Conservation (phyloP, 306 rosid species). For the Pueraria montana region DNA sequence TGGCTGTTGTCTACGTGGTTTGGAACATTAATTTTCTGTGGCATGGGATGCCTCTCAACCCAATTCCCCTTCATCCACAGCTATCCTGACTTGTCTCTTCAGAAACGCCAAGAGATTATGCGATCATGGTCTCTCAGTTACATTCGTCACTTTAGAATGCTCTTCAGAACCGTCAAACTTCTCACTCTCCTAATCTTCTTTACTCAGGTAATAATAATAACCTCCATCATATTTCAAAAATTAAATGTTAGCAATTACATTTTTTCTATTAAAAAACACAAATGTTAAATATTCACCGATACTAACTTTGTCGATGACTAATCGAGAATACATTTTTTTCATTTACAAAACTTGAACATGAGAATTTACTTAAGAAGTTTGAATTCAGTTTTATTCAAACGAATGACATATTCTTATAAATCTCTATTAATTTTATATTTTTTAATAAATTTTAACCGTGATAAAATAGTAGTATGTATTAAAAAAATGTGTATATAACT, state of each 20-base stretch:
- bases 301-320: no score
- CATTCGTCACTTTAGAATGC: conserved; percentile 55
- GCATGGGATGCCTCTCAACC: conserved; percentile 48
- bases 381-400: no score
- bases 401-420: no score
- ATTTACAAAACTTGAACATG: no score
- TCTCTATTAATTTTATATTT: no score
- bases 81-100: conserved; percentile 45
- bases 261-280: no score
- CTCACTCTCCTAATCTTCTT: conserved; percentile 68
- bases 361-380: no score
- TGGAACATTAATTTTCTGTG: conserved; percentile 69
- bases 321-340: no score
- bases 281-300: no score
- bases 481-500: neutral
- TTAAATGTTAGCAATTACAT: no score
- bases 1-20: conserved; percentile 71
- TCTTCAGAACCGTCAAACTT: conserved; percentile 62
- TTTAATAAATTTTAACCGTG: no score
- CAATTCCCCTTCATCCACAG: conserved; percentile 63
- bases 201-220: conserved; percentile 66
- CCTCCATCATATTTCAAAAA: neutral
- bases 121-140: conserved; percentile 62
- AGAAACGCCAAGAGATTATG: conserved; percentile 60
- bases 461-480: no score